Evolutionary conservation across 345 rosid species (phyloP).

Genomic region (Crucihimalaya himalaica): DNA sequence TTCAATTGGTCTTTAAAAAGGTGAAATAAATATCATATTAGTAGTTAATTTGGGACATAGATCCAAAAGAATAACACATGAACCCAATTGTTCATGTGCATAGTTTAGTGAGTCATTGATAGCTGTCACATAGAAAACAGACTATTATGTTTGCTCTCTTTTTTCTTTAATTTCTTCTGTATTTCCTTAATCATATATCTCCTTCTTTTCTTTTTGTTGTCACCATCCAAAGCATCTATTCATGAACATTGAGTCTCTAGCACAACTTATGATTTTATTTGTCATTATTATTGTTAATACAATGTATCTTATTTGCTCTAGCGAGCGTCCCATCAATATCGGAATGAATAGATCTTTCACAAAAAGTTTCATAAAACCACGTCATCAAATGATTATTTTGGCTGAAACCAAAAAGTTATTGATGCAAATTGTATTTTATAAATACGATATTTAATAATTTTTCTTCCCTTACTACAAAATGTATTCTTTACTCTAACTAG

Average conservation of each 20-base stretch:
- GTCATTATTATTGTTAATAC: slow-evolving; percentile 6
- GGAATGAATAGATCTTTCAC: slow-evolving; percentile 13
- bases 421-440: background rate
- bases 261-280: background rate
- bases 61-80: slow-evolving; percentile 41
- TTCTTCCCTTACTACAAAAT: background rate
- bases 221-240: slow-evolving; percentile 25
- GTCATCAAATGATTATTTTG: slow-evolving; percentile 11
- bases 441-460: background rate
- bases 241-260: slow-evolving; percentile 2
- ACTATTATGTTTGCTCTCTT: slow-evolving; percentile 21
- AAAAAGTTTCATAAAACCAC: slow-evolving; percentile 5
- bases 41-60: slow-evolving; percentile 16
- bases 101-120: slow-evolving; percentile 37
- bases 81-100: slow-evolving; percentile 42
- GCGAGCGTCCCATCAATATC: slow-evolving; percentile 23
- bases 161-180: slow-evolving; percentile 25
- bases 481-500: background rate
- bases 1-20: background rate
- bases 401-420: background rate
- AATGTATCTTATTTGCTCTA: slow-evolving; percentile 20
- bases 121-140: slow-evolving; percentile 39
- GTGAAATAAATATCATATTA: slow-evolving; percentile 8
- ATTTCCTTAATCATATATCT: slow-evolving; percentile 20
- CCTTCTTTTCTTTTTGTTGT: background rate